These are phyloP conservation scores for Penicillium canariense DNA, from an alignment of 495 filamentous ascomycete species.

Conservation along the genomic window DNA sequence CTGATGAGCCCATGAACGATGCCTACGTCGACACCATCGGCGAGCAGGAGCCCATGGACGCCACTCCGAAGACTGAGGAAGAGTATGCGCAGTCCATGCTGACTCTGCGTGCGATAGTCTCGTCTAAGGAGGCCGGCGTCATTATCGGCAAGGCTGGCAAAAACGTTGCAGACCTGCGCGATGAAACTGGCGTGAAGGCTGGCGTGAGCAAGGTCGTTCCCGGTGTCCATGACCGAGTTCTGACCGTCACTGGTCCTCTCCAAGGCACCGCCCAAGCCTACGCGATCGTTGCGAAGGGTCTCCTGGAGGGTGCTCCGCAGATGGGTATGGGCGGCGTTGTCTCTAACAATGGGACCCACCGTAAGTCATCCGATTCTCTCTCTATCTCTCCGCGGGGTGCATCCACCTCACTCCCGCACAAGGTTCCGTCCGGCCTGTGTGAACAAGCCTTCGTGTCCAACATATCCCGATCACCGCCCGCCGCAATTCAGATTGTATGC, in stretches of 20 bases:
- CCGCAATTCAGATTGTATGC: slow-evolving; percentile 4
- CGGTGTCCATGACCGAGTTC: slow-evolving; percentile 92
- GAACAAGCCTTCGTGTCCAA: neutral
- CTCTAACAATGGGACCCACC: slow-evolving; percentile 83
- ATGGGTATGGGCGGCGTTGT: slow-evolving; percentile 92
- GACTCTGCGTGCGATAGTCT: slow-evolving; percentile 95
- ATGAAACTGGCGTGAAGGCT: slow-evolving; percentile 95
- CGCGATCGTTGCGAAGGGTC: slow-evolving; percentile 82
- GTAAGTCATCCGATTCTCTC: slow-evolving; percentile 56
- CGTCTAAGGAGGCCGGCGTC: slow-evolving; percentile 95
- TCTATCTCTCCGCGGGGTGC: neutral
- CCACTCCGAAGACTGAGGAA: slow-evolving; percentile 82
- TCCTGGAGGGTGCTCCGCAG: slow-evolving; percentile 88
- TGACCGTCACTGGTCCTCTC: slow-evolving; percentile 88
- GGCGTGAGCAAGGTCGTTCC: slow-evolving; percentile 98
- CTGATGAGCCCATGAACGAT: slow-evolving; percentile 49
- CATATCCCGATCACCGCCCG: neutral
- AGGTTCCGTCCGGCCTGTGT: neutral
- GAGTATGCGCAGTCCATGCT: slow-evolving; percentile 90
- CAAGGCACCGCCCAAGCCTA: slow-evolving; percentile 88
- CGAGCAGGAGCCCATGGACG: slow-evolving; percentile 63
- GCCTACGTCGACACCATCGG: slow-evolving; percentile 47
- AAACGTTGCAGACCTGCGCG: slow-evolving; percentile 94
- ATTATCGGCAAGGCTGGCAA: slow-evolving; percentile 99
- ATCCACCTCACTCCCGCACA: neutral